phyloP scores from a whole-genome alignment of 257 asterid genomes.

The Solanum appendiculatum region DNA sequence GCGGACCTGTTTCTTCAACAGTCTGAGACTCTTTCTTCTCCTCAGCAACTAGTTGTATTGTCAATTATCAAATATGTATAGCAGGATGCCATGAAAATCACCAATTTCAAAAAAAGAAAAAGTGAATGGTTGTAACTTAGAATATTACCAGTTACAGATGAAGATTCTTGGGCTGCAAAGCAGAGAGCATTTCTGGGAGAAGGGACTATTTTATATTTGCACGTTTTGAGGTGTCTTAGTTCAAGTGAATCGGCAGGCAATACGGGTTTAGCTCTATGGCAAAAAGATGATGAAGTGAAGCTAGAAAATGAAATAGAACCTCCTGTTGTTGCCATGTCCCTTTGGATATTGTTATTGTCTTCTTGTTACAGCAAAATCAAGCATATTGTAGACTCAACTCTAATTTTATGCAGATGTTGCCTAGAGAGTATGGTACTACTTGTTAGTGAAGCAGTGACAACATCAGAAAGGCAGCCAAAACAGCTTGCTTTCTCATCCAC shows the following conservation, averaged over 20 bases:
- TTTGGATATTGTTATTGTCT: neutral
- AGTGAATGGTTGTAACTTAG: neutral
- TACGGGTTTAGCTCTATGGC: constrained; percentile 12
- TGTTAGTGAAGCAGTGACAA: neutral
- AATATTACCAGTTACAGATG: constrained; percentile 24
- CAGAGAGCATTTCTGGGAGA: constrained; percentile 2
- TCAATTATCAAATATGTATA: neutral
- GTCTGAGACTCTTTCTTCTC: constrained; percentile 25
- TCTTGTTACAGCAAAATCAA: neutral
- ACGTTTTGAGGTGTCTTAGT: neutral
- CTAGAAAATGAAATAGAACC: constrained; percentile 23
- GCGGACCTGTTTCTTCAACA: constrained; percentile 11
- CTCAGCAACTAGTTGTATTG: constrained; percentile 48
- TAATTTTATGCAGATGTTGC: neutral
- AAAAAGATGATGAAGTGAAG: constrained; percentile 16
- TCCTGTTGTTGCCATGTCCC: constrained; percentile 19
- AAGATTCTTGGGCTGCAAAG: constrained; percentile 27
- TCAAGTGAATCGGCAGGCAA: neutral
- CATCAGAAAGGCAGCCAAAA: neutral
- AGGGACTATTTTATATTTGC: neutral
- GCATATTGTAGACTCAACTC: neutral
- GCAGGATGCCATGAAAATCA: neutral
- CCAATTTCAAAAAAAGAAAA: neutral
- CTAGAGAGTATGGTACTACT: neutral
- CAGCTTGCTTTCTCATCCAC: constrained; percentile 23